A percentile compares a stretch with the other conserved stretches of the same genome.
Conservation (phyloP, 1,139 yeast species). For the Kodamaea arcana region DNA sequence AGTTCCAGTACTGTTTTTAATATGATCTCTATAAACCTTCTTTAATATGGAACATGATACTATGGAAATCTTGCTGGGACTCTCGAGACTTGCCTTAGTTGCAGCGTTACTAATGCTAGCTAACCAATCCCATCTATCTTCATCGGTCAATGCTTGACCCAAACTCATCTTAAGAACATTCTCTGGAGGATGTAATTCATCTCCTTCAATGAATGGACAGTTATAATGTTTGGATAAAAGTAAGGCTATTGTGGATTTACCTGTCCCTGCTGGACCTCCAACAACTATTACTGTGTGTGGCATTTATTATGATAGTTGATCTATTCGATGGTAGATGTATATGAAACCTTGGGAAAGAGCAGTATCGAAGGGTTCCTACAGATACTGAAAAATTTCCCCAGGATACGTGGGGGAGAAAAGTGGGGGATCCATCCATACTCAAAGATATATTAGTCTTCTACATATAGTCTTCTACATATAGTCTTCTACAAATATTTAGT, state of each 20-base stretch:
- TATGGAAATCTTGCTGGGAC: constrained; percentile 34
- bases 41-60: constrained; percentile 87
- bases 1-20: constrained; percentile 28
- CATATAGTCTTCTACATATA: too few relatives aligned
- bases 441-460: too few relatives aligned
- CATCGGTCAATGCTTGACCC: constrained; percentile 80
- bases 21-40: constrained; percentile 59
- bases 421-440: too few relatives aligned
- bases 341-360: too few relatives aligned
- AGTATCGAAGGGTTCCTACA: too few relatives aligned
- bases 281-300: constrained; percentile 44
- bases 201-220: constrained; percentile 79
- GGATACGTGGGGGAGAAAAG: too few relatives aligned
- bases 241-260: constrained; percentile 78
- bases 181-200: constrained; percentile 64
- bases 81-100: constrained; percentile 29
- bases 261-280: constrained; percentile 96
- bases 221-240: constrained; percentile 39
- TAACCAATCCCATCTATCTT: constrained; percentile 92
- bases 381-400: too few relatives aligned
- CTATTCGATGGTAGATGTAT: too few relatives aligned
- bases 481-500: too few relatives aligned
- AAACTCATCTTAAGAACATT: constrained; percentile 79
- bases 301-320: too few relatives aligned
- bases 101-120: constrained; percentile 43